phyloP scores from a whole-genome alignment of 805 yeast species.

The Priceomyces castillae region DNA sequence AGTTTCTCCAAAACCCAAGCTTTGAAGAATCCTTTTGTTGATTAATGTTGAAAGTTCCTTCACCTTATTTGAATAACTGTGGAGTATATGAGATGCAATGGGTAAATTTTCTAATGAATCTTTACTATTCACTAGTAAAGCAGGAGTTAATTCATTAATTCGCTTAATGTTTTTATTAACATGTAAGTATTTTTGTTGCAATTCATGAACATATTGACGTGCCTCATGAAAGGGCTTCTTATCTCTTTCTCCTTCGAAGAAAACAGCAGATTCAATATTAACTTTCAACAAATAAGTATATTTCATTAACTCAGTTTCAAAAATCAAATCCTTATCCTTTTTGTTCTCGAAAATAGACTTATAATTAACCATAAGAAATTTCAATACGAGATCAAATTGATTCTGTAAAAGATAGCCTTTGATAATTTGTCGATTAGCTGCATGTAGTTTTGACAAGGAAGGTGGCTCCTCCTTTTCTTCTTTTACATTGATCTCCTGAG shows the following conservation, averaged over 20 bases:
- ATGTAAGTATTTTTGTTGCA: constrained; percentile 15
- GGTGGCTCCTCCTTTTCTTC: constrained; percentile 8
- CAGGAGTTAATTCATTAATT: constrained; percentile 21
- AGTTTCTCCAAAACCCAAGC: constrained; percentile 20
- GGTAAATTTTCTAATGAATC: constrained; percentile 22
- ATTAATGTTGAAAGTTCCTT: constrained; percentile 19
- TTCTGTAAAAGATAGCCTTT: constrained; percentile 19
- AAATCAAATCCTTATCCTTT: constrained; percentile 16
- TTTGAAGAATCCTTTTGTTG: constrained; percentile 23
- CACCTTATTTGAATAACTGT: constrained; percentile 19
- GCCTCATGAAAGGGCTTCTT: constrained; percentile 18
- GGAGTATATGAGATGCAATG: constrained; percentile 17
- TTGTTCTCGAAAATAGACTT: constrained; percentile 10
- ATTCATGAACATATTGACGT: constrained; percentile 13
- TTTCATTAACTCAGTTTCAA: constrained; percentile 26
- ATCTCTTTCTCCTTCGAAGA: constrained; percentile 12
- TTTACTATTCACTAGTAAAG: constrained; percentile 20
- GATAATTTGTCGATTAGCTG: constrained; percentile 22
- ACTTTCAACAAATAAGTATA: constrained; percentile 21
- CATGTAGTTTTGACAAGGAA: constrained; percentile 19
- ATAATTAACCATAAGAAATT: constrained; percentile 21
- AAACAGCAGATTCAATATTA: constrained; percentile 18
- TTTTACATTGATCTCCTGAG: constrained; percentile 10
- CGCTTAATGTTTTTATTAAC: constrained; percentile 3
- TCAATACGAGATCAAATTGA: constrained; percentile 23